These are phyloP conservation scores for Pascua sp. DNA, from an alignment of 1,284 basidiomycete genomes.

Conservation along the genomic window DNA sequence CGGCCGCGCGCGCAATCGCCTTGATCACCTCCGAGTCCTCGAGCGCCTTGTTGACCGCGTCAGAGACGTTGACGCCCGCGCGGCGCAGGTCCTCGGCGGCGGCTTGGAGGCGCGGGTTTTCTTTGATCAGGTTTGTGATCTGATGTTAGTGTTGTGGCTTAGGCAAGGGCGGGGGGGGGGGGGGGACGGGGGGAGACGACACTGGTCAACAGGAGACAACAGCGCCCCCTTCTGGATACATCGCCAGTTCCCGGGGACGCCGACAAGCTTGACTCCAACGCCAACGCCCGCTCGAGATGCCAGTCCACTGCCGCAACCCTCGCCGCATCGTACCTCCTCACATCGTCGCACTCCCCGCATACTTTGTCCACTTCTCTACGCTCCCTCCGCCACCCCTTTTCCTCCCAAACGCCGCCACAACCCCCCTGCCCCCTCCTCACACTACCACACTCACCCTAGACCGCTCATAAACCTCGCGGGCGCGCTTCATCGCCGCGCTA, in stretches of 20 bases:
- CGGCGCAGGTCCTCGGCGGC: slow-evolving; percentile 88
- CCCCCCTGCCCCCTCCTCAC: not conserved
- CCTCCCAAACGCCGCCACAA: not conserved
- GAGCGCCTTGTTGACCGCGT: slow-evolving; percentile 86
- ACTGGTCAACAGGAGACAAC: not conserved
- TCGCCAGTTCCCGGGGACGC: no score
- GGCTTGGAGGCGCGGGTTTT: slow-evolving; percentile 85
- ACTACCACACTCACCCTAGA: slow-evolving; percentile 66
- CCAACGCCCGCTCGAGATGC: not conserved
- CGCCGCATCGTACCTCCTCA: not conserved
- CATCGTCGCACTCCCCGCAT: not conserved
- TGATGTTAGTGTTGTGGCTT: slow-evolving; percentile 39
- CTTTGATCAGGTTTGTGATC: slow-evolving; percentile 90
- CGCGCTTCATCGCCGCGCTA: slow-evolving; percentile 91
- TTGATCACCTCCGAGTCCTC: slow-evolving; percentile 86
- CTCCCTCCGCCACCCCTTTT: not conserved
- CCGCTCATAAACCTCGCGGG: slow-evolving; percentile 85
- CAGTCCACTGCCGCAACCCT: not conserved
- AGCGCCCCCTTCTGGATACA: not conserved
- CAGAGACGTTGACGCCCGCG: slow-evolving; percentile 85
- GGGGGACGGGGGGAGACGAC: not conserved
- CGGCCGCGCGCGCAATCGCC: slow-evolving; percentile 70
- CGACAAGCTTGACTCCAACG: no score
- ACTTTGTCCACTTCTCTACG: not conserved
- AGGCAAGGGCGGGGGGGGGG: not conserved